Conservation (phyloP, 2,329 filamentous ascomycete species). For the Claviceps purpurea region DNA sequence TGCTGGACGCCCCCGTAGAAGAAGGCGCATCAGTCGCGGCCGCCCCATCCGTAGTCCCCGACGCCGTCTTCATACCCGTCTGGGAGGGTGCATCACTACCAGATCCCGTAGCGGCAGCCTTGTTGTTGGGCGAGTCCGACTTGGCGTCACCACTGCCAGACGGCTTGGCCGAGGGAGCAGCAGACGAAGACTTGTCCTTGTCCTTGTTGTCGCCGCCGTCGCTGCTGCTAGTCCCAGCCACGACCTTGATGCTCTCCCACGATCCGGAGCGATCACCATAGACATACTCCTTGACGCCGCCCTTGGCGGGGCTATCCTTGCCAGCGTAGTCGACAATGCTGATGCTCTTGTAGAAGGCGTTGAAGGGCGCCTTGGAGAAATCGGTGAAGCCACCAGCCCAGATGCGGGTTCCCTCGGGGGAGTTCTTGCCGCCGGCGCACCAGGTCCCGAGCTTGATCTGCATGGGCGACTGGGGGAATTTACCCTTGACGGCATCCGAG, state of each 20-base stretch:
- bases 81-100: conserved; percentile 4
- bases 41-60: conserved; percentile 5
- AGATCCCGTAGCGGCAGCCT: conserved; percentile 17
- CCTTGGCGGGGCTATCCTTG: conserved; percentile 18
- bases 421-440: conserved; percentile 44
- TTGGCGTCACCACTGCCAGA: conserved; percentile 13
- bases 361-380: conserved; percentile 29
- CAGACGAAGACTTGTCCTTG: conserved; percentile 46
- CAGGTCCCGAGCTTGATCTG: conserved; percentile 57
- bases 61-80: conserved; percentile 11
- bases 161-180: conserved; percentile 21
- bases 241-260: conserved; percentile 39
- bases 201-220: neutral
- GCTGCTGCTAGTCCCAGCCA: conserved; percentile 49
- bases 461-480: conserved; percentile 62
- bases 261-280: conserved; percentile 28
- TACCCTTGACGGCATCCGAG: conserved; percentile 40
- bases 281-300: conserved; percentile 26
- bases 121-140: conserved; percentile 30
- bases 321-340: conserved; percentile 30
- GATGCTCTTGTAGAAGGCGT: conserved; percentile 31
- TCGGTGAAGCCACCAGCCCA: conserved; percentile 50
- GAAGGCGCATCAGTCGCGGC: conserved; percentile 2
- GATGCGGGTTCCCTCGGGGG: conserved; percentile 55
- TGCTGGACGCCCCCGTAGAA: neutral